phyloP scores from a whole-genome alignment of 2,329 filamentous ascomycete genomes.

The Byssoonygena ceratinophila region DNA sequence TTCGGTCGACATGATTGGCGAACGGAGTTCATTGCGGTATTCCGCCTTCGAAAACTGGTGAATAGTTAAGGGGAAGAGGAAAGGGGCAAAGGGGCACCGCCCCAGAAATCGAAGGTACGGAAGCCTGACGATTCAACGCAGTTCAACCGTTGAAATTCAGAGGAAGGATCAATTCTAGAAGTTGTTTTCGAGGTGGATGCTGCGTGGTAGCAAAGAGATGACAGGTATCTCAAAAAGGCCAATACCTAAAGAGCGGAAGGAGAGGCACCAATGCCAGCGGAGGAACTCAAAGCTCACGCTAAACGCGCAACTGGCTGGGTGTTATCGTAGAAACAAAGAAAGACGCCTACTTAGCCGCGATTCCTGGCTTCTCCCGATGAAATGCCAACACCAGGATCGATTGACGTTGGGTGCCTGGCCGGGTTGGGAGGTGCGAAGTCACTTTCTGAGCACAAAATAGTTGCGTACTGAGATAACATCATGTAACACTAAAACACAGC shows the following conservation, averaged over 20 bases:
- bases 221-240: too few species aligned
- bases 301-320: too few species aligned
- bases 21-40: slow-evolving; percentile 43
- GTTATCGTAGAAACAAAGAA: too few species aligned
- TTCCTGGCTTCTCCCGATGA: background rate
- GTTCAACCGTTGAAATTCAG: background rate
- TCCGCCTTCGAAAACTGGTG: background rate
- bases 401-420: too few species aligned
- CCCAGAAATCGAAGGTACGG: background rate
- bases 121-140: background rate
- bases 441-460: background rate
- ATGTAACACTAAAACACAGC: background rate
- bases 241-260: too few species aligned
- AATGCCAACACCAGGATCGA: too few species aligned
- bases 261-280: too few species aligned
- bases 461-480: background rate
- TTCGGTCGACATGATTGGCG: slow-evolving; percentile 67
- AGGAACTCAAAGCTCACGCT: too few species aligned
- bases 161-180: too few species aligned
- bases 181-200: background rate
- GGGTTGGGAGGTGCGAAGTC: too few species aligned
- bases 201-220: background rate
- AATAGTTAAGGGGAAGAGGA: background rate
- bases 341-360: too few species aligned
- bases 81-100: background rate